phyloP scores from a whole-genome alignment of 2,329 filamentous ascomycete species.

The Curvularia verruculosa region DNA sequence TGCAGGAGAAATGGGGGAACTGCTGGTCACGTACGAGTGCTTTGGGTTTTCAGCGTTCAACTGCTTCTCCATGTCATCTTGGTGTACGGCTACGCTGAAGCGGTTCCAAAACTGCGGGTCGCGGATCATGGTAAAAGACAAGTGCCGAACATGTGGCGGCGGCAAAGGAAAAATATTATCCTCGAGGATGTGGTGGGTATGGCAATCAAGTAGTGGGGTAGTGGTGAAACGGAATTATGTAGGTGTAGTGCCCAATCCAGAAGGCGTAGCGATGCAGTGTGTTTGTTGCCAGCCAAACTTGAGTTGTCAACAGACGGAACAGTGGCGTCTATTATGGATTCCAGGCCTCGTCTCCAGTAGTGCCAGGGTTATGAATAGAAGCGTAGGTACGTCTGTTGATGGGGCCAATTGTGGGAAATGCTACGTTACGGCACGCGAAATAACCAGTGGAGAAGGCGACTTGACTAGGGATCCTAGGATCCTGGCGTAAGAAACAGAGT shows the following conservation, averaged over 20 bases:
- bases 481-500: not conserved
- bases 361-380: not conserved
- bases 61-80: constrained; percentile 56
- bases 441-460: constrained; percentile 22
- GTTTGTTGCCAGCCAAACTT: not conserved
- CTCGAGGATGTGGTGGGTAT: not conserved
- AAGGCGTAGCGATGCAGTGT: not conserved
- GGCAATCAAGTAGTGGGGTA: not conserved
- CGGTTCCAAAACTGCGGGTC: constrained; percentile 67
- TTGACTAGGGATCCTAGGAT: constrained; percentile 10
- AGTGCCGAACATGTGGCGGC: not conserved
- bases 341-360: not conserved
- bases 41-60: constrained; percentile 35
- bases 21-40: constrained; percentile 48
- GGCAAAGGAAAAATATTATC: not conserved
- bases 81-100: constrained; percentile 64
- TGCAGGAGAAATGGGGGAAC: constrained; percentile 22
- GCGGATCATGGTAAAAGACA: constrained; percentile 52
- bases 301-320: not conserved
- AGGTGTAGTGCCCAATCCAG: not conserved
- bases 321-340: constrained; percentile 2
- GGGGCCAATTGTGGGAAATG: constrained; percentile 11
- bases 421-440: constrained; percentile 25
- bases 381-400: constrained; percentile 8
- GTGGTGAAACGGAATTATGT: constrained; percentile 3